Base-by-base conservation (phyloP, 2,329 filamentous ascomycete species). In the Trichoderma sp. region DNA sequence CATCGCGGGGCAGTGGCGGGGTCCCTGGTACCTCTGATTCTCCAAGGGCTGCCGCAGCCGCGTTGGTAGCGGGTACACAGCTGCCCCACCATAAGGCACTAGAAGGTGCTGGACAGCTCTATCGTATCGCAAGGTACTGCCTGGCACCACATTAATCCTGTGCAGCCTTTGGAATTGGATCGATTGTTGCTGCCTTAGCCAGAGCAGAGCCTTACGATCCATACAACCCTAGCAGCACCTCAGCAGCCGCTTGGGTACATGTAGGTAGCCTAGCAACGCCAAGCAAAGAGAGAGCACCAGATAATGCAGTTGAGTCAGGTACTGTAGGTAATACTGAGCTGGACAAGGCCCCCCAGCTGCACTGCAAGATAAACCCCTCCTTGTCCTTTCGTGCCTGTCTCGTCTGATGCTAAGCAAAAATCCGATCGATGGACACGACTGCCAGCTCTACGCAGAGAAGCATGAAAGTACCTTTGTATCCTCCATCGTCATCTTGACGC, bases 1-100 rank as follows among this genome's bases (percentile, higher is more conserved):
- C 68, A 73, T 71, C 71, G 71, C 71, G 71, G 71, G 71, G 71
- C 71, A 73, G 53, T 55, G 59, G 47, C 55, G 32, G 39, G 62
- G 71, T 73, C 13, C 17, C 47, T 34, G 32, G 47, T 66, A 73
- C 71, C 32, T 73, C 32, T 34, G 6, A 8, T 1, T 20, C 8
- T 17, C 13, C 55, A 43, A 34, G 34, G 34, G 13, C 17, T 57
- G 32, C 11, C 11, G 28, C 50, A 63, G 55, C 64, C n/a, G 47
- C 13, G 7, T 6, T 13, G 30, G 71, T 72, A 66, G 26, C 53
- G 26, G 36, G 34, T 72, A 72, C 71, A 34, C 43, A 12, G 20
- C 12, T 65, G 71, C 71, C 71, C 71, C 71, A 72, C 71, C 47
- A 72, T 43, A 36, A 39, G 59, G 43, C 59, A 20, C 58, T 57